Conservation (phyloP, 179 eudicot species). For the Spergularia azorica region DNA sequence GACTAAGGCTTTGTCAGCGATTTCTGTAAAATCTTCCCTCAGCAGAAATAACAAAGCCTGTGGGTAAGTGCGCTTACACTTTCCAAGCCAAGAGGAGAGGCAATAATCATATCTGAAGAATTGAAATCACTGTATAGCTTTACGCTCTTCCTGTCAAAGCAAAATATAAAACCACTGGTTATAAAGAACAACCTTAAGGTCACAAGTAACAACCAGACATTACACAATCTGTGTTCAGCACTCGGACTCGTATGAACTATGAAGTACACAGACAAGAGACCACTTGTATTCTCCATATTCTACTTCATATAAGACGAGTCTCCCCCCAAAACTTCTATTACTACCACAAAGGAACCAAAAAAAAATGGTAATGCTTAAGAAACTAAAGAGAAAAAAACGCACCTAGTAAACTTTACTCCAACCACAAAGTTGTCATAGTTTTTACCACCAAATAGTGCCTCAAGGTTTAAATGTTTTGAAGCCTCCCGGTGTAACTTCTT, state of each 20-base stretch:
- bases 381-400: constrained; percentile 13
- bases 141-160: constrained; percentile 65
- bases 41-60: constrained; percentile 10
- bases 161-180: neutral
- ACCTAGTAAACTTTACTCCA: constrained; percentile 88
- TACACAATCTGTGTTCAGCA: too few relatives aligned
- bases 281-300: neutral
- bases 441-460: constrained; percentile 79
- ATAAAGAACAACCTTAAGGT: too few relatives aligned
- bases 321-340: too few relatives aligned
- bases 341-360: too few relatives aligned
- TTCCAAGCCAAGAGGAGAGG: constrained; percentile 91
- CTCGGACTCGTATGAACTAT: too few relatives aligned
- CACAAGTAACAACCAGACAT: too few relatives aligned
- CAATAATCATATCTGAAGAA: constrained; percentile 83
- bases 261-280: too few relatives aligned
- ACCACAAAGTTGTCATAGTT: constrained; percentile 83
- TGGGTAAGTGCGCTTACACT: constrained; percentile 54
- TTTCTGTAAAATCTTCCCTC: neutral
- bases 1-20: neutral
- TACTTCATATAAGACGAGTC: neutral
- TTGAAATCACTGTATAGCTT: constrained; percentile 83
- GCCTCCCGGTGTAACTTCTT: constrained; percentile 40
- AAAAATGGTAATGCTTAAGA: too few relatives aligned
- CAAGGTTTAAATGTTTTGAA: constrained; percentile 73